Evolutionary conservation across 2,329 filamentous ascomycete species (phyloP), one percentile per base, ranked within the genome.

Genomic region (Teratosphaeria zuluensis): DNA sequence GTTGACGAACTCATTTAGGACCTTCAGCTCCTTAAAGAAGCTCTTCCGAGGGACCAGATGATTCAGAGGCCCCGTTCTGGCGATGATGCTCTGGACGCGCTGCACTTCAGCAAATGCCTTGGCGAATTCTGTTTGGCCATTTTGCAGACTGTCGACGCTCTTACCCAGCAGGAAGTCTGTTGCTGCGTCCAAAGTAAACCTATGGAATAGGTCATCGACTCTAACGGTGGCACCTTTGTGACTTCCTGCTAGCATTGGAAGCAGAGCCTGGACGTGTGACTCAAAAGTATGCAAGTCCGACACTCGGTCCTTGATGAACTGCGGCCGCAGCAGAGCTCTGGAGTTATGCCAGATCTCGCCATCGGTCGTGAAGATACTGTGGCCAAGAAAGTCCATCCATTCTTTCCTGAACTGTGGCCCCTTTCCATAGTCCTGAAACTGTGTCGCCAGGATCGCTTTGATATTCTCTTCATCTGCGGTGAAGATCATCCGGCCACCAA

Each of bases 381-480:
- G 81, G 28, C 88, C 88, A 21, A 95, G 76, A 63, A 89, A 95
- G 14, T 85, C 82, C 59, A 83, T 79, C 87, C 88, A 95, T 56
- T 91, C 86, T 8, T 73, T 65, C 66, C 92, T 86, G 75, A 95
- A 95, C 24, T 78, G 74, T 62, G 84, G 75, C 6, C 91, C 90
- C 71, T 96, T 91, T 66, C 91, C 92, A 69, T 86, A 96, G 69
- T 95, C 89, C 48, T 76, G 75, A 69, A 96, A 96, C 69, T 96
- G 90, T 1, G 87, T 88, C 0, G 91, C 89, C n/a, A 96, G 78
- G 24, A 96, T 81, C 5, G 92, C 89, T 73, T 96, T 95, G 76
- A 95, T 88, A 70, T 96, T 96, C 68, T 95, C 90, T 0, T 88
- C 88, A 65, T 96, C 90, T 4, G 83, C 82, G 0, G 92, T 96